Conservation (phyloP, 176 grass and related monocot species). For the Musa itinerans region DNA sequence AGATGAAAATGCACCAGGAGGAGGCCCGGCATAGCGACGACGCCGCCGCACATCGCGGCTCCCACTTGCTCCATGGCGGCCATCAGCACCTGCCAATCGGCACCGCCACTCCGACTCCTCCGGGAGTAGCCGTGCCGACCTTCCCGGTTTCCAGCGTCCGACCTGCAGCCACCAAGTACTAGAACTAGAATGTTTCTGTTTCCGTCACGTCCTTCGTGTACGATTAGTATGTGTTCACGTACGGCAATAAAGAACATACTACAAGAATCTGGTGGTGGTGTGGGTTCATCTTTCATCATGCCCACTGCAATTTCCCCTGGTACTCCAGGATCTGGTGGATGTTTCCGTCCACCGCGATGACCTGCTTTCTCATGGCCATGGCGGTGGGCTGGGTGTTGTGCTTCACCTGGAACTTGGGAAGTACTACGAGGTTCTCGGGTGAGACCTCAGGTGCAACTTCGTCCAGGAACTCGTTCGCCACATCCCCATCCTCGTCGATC, state of each 20-base stretch:
- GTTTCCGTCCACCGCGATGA: slow-evolving; percentile 41
- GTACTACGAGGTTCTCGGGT: not conserved
- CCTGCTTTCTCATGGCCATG: slow-evolving; percentile 59
- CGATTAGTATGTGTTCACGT: not conserved
- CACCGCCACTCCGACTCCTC: not conserved
- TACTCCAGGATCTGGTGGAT: slow-evolving; percentile 59
- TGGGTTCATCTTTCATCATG: slow-evolving; percentile 32
- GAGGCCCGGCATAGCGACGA: slow-evolving; percentile 35
- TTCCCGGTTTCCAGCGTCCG: not conserved
- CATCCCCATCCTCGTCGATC: slow-evolving; percentile 82
- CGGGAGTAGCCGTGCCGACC: not conserved
- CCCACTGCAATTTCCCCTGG: slow-evolving; percentile 53
- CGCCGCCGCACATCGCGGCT: not conserved
- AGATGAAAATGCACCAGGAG: slow-evolving; percentile 52
- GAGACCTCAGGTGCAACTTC: slow-evolving; percentile 33
- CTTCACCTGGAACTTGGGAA: slow-evolving; percentile 55
- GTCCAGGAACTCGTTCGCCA: slow-evolving; percentile 75
- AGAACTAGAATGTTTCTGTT: not conserved
- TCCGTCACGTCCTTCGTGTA: not conserved
- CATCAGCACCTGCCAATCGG: not conserved
- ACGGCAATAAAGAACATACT: not conserved
- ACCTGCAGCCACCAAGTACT: not conserved
- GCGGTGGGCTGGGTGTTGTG: slow-evolving; percentile 52
- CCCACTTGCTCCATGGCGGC: not conserved
- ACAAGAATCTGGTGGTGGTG: not conserved